phyloP scores from a whole-genome alignment of 177 flowering plant genomes.

The Vitis hybrid region DNA sequence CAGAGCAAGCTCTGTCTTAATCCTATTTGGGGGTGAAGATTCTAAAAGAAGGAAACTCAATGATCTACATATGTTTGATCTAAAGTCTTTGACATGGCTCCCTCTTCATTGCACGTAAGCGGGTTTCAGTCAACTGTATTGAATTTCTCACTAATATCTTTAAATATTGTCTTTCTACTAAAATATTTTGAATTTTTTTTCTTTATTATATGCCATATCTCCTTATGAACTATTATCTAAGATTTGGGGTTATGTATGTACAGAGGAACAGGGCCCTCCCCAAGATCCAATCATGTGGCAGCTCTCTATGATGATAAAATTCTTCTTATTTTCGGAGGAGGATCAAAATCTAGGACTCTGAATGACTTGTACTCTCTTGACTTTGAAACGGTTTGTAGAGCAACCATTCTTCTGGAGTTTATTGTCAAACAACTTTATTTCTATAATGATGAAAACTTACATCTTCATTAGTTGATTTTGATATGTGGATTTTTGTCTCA shows the following conservation, averaged over 20 bases:
- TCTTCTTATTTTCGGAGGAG: constrained; percentile 88
- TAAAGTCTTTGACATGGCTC: constrained; percentile 93
- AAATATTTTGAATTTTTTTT: background rate
- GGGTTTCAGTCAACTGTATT: background rate
- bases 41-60: constrained; percentile 79
- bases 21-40: constrained; percentile 97
- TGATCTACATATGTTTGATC: constrained; percentile 97
- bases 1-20: constrained; percentile 74
- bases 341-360: constrained; percentile 75
- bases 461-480: constrained; percentile 8
- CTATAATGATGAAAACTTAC: background rate
- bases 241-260: constrained; percentile 2
- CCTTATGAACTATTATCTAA: background rate
- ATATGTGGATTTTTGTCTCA: constrained; percentile 26
- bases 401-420: background rate
- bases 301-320: constrained; percentile 83
- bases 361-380: constrained; percentile 94
- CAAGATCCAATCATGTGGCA: constrained; percentile 90
- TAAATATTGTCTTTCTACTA: background rate
- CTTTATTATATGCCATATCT: background rate
- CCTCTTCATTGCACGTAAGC: constrained; percentile 98
- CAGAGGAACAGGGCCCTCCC: constrained; percentile 92
- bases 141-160: background rate
- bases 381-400: constrained; percentile 78
- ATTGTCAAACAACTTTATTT: background rate